Percentiles rank a stretch among this genome's conserved stretches.
phyloP scores from a whole-genome alignment of 2,329 filamentous ascomycete species.

The Cladosporium colombiae region DNA sequence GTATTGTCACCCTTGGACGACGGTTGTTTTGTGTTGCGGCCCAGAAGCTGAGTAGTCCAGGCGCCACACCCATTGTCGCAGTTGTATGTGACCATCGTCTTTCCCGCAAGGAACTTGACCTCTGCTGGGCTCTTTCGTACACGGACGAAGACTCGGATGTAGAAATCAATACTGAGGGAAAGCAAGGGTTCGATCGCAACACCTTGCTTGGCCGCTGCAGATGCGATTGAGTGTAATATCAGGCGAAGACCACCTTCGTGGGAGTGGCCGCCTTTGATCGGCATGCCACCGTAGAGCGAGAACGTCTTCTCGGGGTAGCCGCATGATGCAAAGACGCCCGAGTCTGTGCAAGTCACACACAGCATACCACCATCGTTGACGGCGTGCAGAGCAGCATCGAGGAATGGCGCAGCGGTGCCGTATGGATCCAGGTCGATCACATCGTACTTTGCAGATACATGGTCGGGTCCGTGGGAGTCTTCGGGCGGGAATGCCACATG shows the following conservation, averaged over 20 bases:
- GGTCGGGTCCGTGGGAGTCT: constrained; percentile 41
- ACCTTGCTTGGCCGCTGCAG: constrained; percentile 80
- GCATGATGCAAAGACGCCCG: constrained; percentile 89
- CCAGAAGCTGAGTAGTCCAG: constrained; percentile 80
- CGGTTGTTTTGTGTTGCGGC: constrained; percentile 67
- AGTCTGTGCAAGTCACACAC: constrained; percentile 95
- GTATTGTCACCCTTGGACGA: constrained; percentile 70
- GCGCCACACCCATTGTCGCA: constrained; percentile 91
- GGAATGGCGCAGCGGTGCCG: constrained; percentile 86
- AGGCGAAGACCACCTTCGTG: constrained; percentile 89
- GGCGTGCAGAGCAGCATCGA: constrained; percentile 86
- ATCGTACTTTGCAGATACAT: constrained; percentile 64
- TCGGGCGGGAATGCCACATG: constrained; percentile 42
- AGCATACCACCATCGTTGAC: constrained; percentile 86
- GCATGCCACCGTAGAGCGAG: constrained; percentile 87
- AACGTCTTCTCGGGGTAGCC: constrained; percentile 94
- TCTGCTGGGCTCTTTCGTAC: constrained; percentile 76
- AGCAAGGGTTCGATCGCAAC: constrained; percentile 86
- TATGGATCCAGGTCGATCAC: constrained; percentile 97
- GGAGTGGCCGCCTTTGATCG: constrained; percentile 78
- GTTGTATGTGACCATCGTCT: constrained; percentile 89
- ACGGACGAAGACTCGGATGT: constrained; percentile 83
- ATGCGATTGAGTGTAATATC: constrained; percentile 78
- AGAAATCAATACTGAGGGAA: constrained; percentile 94
- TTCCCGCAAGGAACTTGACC: constrained; percentile 87